Conservation (phyloP, 768 basidiomycete species). For the Dentipellis fragilis region DNA sequence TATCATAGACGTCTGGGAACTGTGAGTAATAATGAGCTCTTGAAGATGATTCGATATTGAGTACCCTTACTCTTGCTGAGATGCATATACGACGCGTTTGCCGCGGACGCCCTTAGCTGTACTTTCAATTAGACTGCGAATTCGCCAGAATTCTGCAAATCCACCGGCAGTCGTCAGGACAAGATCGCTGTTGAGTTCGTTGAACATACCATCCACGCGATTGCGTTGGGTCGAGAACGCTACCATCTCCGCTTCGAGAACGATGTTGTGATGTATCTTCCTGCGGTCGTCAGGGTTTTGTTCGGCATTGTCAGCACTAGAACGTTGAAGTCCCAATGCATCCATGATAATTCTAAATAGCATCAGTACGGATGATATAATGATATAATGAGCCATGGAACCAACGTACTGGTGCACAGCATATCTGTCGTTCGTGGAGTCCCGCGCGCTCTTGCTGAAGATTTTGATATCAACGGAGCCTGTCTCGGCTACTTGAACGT, state of each 20-base stretch:
- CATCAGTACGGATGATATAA: not conserved
- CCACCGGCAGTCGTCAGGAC: not conserved
- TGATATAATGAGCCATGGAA: not conserved
- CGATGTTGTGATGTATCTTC: slow-evolving; percentile 19
- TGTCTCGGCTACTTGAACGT: slow-evolving; percentile 43
- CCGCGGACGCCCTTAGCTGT: slow-evolving; percentile 49
- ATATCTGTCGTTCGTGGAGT: slow-evolving; percentile 69
- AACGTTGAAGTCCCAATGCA: slow-evolving; percentile 38
- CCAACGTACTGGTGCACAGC: slow-evolving; percentile 43
- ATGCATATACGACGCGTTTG: not conserved
- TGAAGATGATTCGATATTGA: not conserved
- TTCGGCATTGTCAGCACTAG: not conserved
- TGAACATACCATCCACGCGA: slow-evolving; percentile 57
- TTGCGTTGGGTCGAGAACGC: slow-evolving; percentile 52
- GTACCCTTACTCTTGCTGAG: too few relatives aligned
- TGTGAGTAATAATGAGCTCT: not conserved
- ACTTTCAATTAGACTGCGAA: slow-evolving; percentile 45
- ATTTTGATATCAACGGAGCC: slow-evolving; percentile 49
- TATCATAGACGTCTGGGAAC: slow-evolving; percentile 30
- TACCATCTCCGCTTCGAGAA: slow-evolving; percentile 86
- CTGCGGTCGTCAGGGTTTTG: not conserved
- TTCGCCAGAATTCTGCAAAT: slow-evolving; percentile 63
- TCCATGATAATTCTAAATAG: slow-evolving; percentile 43
- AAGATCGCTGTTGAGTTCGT: not conserved
- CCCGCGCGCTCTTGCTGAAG: slow-evolving; percentile 80